These are phyloP conservation scores for Pythium apleroticum DNA, from an alignment of 352 stramenopile species.

Conservation along the genomic window DNA sequence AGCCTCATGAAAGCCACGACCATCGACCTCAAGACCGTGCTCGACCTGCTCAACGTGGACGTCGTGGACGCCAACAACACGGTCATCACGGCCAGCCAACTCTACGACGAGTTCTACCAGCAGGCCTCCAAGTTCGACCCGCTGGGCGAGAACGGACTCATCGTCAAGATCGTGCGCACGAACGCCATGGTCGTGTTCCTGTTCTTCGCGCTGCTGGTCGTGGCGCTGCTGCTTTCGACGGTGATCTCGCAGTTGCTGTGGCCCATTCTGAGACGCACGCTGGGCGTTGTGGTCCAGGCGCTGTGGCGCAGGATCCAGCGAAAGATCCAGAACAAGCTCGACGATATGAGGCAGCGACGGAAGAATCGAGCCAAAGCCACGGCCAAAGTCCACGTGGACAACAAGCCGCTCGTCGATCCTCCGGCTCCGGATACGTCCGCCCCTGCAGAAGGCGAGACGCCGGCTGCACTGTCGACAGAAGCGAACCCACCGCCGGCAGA, in stretches of 20 bases:
- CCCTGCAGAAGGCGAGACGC: not conserved
- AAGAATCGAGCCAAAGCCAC: constrained; percentile 9
- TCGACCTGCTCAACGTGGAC: constrained; percentile 36
- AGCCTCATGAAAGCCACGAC: constrained; percentile 57
- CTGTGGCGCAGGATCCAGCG: constrained; percentile 34
- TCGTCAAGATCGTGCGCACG: constrained; percentile 69
- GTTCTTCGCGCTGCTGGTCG: constrained; percentile 51
- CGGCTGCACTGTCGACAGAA: too few relatives aligned
- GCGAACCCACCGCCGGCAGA: too few relatives aligned
- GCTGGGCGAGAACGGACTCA: constrained; percentile 49
- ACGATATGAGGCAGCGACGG: not conserved
- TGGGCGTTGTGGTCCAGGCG: constrained; percentile 33
- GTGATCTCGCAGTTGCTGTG: constrained; percentile 51
- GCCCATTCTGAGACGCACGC: constrained; percentile 45
- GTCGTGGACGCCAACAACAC: constrained; percentile 30
- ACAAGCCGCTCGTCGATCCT: constrained; percentile 2
- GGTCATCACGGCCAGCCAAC: constrained; percentile 30
- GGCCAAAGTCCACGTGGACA: constrained; percentile 42
- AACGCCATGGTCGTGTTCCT: constrained; percentile 79
- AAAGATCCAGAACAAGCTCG: constrained; percentile 15
- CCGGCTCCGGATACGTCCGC: not conserved
- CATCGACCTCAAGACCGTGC: constrained; percentile 43
- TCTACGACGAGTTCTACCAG: constrained; percentile 44
- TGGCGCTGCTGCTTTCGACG: constrained; percentile 57
- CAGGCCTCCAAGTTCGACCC: constrained; percentile 48